Conservation (phyloP, 169 alveolate species). For the Eimeria mitis region DNA sequence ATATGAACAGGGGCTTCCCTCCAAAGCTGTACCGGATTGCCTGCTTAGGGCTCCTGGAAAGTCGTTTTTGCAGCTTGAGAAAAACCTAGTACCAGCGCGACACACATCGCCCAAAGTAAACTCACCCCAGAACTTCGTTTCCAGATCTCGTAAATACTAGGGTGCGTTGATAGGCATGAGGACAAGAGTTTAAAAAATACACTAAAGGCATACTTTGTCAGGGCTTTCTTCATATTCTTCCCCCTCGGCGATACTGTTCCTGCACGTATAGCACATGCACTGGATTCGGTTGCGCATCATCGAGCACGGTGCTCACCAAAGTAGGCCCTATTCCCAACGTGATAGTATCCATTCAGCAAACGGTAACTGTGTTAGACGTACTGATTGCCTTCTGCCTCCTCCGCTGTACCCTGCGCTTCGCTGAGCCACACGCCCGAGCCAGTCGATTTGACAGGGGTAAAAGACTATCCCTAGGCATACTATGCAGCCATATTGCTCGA, state of each 20-base stretch:
- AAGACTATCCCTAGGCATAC: neutral
- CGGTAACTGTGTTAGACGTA: neutral
- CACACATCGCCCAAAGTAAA: neutral
- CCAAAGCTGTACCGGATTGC: conserved; percentile 81
- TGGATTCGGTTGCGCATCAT: neutral
- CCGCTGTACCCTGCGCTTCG: conserved; percentile 33
- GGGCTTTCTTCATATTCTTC: conserved; percentile 71
- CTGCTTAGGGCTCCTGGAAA: conserved; percentile 76
- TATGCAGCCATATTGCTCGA: neutral
- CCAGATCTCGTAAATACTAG: neutral
- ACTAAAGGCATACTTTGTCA: neutral
- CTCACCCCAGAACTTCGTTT: neutral
- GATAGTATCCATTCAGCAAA: neutral
- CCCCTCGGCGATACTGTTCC: conserved; percentile 31
- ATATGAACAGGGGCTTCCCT: conserved; percentile 82
- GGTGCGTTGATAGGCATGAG: neutral
- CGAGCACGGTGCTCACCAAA: neutral
- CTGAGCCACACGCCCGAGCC: conserved; percentile 28
- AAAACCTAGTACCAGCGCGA: conserved; percentile 51
- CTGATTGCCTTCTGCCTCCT: conserved; percentile 50
- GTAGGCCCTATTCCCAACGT: neutral
- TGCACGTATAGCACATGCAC: conserved; percentile 7
- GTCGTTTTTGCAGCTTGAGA: conserved; percentile 79
- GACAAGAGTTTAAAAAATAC: neutral
- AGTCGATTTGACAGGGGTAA: neutral